phyloP scores from a whole-genome alignment of 2,329 filamentous ascomycete species.

The Alternaria tenuissima region DNA sequence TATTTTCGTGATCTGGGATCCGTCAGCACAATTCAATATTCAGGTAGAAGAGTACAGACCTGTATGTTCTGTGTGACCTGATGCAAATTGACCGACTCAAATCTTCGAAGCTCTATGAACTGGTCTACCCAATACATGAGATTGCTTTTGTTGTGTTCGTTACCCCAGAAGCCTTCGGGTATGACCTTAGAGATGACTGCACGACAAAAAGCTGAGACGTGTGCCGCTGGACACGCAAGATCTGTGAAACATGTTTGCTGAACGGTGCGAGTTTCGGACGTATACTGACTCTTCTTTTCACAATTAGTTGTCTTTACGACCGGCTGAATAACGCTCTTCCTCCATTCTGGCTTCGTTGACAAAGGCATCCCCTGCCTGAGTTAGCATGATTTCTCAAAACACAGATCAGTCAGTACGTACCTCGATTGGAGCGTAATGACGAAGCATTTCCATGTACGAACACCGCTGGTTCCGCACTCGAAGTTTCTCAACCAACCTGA shows the following conservation, averaged over 20 bases:
- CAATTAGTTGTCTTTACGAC: conserved; percentile 11
- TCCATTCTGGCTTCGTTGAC: conserved; percentile 39
- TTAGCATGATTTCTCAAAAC: conserved; percentile 20
- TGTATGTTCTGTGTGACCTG: conserved; percentile 78
- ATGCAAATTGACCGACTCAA: conserved; percentile 82
- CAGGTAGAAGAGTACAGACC: conserved; percentile 56
- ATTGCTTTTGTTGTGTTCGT: conserved; percentile 67
- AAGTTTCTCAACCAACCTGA: conserved; percentile 70
- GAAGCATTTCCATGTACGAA: conserved; percentile 79
- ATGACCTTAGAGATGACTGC: conserved; percentile 76
- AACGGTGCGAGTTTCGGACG: conserved; percentile 15
- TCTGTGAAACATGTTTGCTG: conserved; percentile 62
- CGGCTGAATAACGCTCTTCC: conserved; percentile 23
- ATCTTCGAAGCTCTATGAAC: conserved; percentile 80
- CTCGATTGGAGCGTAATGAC: conserved; percentile 78
- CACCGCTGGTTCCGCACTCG: conserved; percentile 77
- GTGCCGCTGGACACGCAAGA: conserved; percentile 70
- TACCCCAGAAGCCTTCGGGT: conserved; percentile 78
- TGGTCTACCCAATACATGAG: conserved; percentile 75
- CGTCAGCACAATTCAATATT: conserved; percentile 22
- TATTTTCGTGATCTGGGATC: conserved; percentile 68
- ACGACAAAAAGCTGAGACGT: conserved; percentile 87
- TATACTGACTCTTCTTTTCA: conserved; percentile 9
- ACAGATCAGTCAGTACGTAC: conserved; percentile 14
- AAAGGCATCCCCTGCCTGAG: conserved; percentile 32